These are phyloP conservation scores for Fusarium mundagurra DNA, from an alignment of 2,329 filamentous ascomycete species.

Conservation along the genomic window DNA sequence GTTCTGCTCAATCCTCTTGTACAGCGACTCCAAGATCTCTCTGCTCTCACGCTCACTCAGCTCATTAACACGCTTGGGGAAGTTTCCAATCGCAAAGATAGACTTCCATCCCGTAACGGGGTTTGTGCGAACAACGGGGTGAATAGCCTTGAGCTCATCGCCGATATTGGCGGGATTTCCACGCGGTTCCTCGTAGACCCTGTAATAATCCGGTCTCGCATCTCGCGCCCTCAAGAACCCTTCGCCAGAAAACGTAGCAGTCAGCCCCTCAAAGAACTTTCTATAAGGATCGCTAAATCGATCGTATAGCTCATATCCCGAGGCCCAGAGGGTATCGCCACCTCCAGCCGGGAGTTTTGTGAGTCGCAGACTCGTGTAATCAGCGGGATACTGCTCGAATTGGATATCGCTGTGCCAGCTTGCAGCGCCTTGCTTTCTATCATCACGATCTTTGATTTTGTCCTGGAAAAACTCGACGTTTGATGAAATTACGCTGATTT, in stretches of 20 bases:
- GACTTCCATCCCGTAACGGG: slow-evolving; percentile 71
- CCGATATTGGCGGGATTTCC: slow-evolving; percentile 58
- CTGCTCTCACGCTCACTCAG: slow-evolving; percentile 54
- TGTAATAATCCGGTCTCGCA: slow-evolving; percentile 45
- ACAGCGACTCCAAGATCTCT: slow-evolving; percentile 54
- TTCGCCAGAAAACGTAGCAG: slow-evolving; percentile 53
- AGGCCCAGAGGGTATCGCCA: slow-evolving; percentile 69
- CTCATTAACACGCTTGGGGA: slow-evolving; percentile 56
- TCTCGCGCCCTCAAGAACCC: slow-evolving; percentile 26
- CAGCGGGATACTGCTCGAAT: slow-evolving; percentile 65
- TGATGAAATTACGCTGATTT: slow-evolving; percentile 70
- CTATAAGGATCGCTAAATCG: slow-evolving; percentile 61
- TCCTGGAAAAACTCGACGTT: slow-evolving; percentile 1
- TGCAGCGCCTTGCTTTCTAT: slow-evolving; percentile 46
- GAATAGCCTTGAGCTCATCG: slow-evolving; percentile 56
- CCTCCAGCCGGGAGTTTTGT: slow-evolving; percentile 63
- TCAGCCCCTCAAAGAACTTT: slow-evolving; percentile 62
- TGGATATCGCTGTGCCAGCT: slow-evolving; percentile 63
- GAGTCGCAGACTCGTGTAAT: slow-evolving; percentile 66
- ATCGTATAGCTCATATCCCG: slow-evolving; percentile 68
- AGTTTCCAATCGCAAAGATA: slow-evolving; percentile 54
- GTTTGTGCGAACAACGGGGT: slow-evolving; percentile 69
- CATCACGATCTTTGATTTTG: slow-evolving; percentile 31
- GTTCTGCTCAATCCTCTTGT: slow-evolving; percentile 55
- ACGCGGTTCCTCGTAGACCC: slow-evolving; percentile 48